These are phyloP conservation scores for Pholiota molesta DNA, from an alignment of 768 basidiomycete genomes.

Conservation along the genomic window DNA sequence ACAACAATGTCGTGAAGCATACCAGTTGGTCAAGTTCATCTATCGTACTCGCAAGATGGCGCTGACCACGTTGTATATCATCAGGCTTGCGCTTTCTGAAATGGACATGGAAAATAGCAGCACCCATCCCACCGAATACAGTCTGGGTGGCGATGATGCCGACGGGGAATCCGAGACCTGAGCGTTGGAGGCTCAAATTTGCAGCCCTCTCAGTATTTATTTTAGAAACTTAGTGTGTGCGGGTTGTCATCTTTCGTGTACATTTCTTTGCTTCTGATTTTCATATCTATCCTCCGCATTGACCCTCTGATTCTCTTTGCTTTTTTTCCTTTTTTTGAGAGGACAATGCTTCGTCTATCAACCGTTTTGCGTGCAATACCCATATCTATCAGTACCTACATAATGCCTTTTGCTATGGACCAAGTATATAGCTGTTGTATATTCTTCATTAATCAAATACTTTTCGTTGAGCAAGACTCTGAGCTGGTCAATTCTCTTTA, in stretches of 20 bases:
- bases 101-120: slow-evolving; percentile 19
- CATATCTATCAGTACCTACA: background rate
- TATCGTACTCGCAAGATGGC: background rate
- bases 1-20: slow-evolving; percentile 64
- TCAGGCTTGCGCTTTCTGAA: slow-evolving; percentile 22
- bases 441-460: background rate
- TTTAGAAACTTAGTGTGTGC: background rate
- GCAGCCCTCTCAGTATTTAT: background rate
- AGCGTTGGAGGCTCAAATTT: background rate
- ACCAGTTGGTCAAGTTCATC: slow-evolving; percentile 45
- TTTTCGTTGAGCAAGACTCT: no score
- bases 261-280: background rate
- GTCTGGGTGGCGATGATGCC: slow-evolving; percentile 5
- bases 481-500: no score
- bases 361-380: background rate
- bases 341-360: background rate
- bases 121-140: slow-evolving; percentile 3
- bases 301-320: background rate
- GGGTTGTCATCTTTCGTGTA: background rate
- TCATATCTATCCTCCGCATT: background rate
- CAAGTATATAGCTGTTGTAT: slow-evolving; percentile 10
- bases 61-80: background rate
- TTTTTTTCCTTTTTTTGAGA: background rate
- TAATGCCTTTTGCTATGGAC: slow-evolving; percentile 1
- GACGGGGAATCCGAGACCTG: slow-evolving; percentile 5